Base-by-base conservation (phyloP, 257 asterid genomes). In the Cinchona pubescens region DNA sequence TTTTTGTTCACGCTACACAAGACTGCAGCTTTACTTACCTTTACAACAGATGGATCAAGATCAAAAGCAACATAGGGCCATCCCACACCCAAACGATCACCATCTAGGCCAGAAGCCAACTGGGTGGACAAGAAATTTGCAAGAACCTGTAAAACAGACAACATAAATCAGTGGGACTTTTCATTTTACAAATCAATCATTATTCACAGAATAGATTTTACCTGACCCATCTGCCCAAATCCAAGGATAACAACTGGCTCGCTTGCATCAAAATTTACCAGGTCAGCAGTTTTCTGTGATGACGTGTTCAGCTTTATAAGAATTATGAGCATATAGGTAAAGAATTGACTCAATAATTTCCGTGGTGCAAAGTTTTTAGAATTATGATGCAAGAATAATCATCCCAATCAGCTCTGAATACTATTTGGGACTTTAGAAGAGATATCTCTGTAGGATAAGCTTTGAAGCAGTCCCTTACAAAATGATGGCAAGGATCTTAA, bases 171-270 rank as follows among this genome's bases (percentile, higher is more conserved):
- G 70, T 76, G 77, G 78, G 76, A 79, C 30, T 58, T 38, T 75
- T 63, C 71, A 35, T 27, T n/a, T 46, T 37, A 55, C 2, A 55
- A 34, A 45, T 21, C n/a, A 46, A 64, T 49, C 51, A 23, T 40
- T 21, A 34, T 40, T 59, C 13, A 67, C 51, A n/a, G 43, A 72
- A 69, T 30, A 77, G 78, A 62, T n/a, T 59, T 14, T 86, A 92
- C 99, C 98, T 92, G 98, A 81, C 96, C 96, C 91, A 92, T 92
- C 76, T 91, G 93, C 63, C 99, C 97, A 73, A 94, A 94, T 78
- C 99, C 99, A 86, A 94, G 90, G 70, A 94, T 91, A 74, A 94
- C 97, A 74, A 94, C 90, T 49, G 99, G 99, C 67, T 92, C 99
- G 7, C 89, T 87, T 78, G 89, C 96, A 71, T 86, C 91, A 62